Base-by-base conservation (phyloP, 176 grass and related monocot species). In the Aegilops tauschii region DNA sequence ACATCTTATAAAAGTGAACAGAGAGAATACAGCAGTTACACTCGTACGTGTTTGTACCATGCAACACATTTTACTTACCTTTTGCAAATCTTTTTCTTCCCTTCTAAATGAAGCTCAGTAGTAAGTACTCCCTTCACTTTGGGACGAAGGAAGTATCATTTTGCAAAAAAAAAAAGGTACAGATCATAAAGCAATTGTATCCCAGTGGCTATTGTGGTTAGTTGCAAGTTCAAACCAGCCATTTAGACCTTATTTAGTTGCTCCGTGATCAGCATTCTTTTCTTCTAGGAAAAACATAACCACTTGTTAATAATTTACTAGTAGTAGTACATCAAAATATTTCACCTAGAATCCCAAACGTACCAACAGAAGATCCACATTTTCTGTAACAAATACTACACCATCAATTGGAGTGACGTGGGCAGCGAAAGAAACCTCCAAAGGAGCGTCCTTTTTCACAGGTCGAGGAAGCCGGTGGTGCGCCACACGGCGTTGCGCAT, bases 381-480 rank as follows among this genome's bases (percentile, higher is more conserved):
- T 82, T 85, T n/a, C 63, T n/a, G 8, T 35, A 29, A 23, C 29
- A 13, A 82, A 66, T 39, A 81, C 88, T 30, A 81, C 88, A 69
- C 3, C 81, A 29, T 32, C 31, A 81, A 32, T 47, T 34, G 45
- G 68, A 81, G 58, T 69, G 71, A 76, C 44, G 72, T 74, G 56
- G 27, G 16, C 27, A 27, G 23, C 71, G 3, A 69, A 17, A 72
- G 79, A 72, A 90, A 75, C 89, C 85, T 90, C 85, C 80, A 62
- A 79, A 89, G 86, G 87, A 47, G 71, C 58, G 64, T 70, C 81
- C 80, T 80, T 83, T 31, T 71, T 93, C 91, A 93, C 91, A 96
- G 79, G 90, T 96, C 91, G 69, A 96, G 91, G 85, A 96, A 96
- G 56, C 94, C 94, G 78, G 94, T 96, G 84, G 89, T 93, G 32